These are phyloP conservation scores for Eucalyptus decipiens DNA, from an alignment of 345 rosid genomes.

Conservation along the genomic window DNA sequence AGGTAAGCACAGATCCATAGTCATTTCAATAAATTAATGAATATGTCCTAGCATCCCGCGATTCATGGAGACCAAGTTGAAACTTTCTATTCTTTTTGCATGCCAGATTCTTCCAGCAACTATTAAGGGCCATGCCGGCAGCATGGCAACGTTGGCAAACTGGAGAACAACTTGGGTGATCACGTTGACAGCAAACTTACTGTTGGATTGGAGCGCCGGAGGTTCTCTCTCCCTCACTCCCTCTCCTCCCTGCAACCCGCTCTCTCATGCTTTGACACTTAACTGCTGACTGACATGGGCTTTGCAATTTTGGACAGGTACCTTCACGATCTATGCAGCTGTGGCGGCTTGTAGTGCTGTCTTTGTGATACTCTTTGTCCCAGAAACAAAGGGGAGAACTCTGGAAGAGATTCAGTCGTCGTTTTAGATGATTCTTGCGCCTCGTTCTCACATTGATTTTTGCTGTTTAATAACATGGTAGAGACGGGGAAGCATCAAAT, in stretches of 20 bases:
- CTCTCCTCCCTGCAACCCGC: not conserved
- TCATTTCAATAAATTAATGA: not conserved
- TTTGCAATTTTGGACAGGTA: conserved; percentile 15
- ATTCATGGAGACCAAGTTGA: not conserved
- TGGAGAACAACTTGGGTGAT: conserved; percentile 11
- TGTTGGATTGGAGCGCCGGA: conserved; percentile 29
- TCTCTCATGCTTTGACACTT: not conserved
- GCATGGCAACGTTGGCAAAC: conserved; percentile 22
- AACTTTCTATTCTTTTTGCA: not conserved
- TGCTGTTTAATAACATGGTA: not conserved
- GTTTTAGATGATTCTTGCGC: conserved; percentile 22
- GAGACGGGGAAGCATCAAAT: not conserved
- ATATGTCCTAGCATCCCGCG: not conserved
- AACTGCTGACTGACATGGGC: not conserved
- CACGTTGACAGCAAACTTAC: conserved; percentile 34
- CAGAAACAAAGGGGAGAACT: conserved; percentile 66
- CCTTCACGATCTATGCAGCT: conserved; percentile 37
- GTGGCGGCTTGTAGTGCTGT: conserved; percentile 24
- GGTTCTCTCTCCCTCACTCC: conserved; percentile 1
- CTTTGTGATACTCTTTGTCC: conserved; percentile 41
- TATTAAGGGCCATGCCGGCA: conserved; percentile 32
- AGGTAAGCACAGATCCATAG: conserved; percentile 30
- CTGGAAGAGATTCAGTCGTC: conserved; percentile 68
- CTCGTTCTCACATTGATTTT: not conserved
- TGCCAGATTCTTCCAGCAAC: conserved; percentile 61